Evolutionary conservation across 495 filamentous ascomycete genomes (phyloP), one percentile per base, ranked within the genome.

Genomic region (Cercophora samala): DNA sequence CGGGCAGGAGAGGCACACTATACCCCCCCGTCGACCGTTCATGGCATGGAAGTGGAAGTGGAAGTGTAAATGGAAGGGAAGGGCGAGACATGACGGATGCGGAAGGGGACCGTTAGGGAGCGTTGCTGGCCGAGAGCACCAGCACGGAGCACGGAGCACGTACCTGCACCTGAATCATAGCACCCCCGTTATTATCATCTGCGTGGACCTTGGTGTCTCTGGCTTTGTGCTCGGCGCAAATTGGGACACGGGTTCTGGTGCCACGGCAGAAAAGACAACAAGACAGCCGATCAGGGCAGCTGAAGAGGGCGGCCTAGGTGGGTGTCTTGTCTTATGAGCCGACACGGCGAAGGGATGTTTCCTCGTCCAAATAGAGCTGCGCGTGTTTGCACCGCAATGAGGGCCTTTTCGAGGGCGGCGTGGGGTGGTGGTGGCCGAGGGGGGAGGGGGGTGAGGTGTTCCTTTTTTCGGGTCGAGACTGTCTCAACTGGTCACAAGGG

Each of bases 131-230:
- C 6, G 22, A 56, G 54, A 24, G 22, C n/a, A 56, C 19, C n/a
- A 56, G 22, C n/a, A 62, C 24, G 29, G 13, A 17, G 17, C 15
- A 15, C 26, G 52, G n/a, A 67, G 73, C 71, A 73, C 73, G 68
- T 73, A 75, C 73, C 71, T 71, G 67, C 67, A 64, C 69, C 69
- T 73, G 71, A 73, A 75, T 73, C 71, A 75, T 75, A 73, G 26
- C 69, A 72, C 58, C 62, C 32, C 66, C 62, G 61, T 71, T 71
- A 71, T 71, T 67, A 70, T 67, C 65, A 55, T 54, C 11, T 32
- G 37, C n/a, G 51, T 25, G 54, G n/a, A 22, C 22, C 56, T 18
- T 29, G 60, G 58, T 63, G 62, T 64, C 52, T 64, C 65, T 65
- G 42, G 37, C 51, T 62, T 58, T 69, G 56, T 53, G 58, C 52